Base-by-base conservation (phyloP, 139 green algal species). In the Tetraselmis striata region DNA sequence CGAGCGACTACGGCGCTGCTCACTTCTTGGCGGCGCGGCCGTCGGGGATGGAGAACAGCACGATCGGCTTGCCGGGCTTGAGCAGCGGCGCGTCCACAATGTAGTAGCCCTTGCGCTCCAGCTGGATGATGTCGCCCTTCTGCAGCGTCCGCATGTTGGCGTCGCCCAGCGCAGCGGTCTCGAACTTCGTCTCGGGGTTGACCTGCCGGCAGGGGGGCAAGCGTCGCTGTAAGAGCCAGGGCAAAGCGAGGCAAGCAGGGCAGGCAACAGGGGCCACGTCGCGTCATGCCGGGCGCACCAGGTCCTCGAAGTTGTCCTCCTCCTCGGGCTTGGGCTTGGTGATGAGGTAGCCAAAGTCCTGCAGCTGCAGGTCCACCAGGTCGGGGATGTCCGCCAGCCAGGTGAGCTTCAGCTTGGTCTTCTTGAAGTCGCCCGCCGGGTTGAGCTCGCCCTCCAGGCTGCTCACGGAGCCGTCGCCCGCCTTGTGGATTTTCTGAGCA, bases 61-160 rank as follows among this genome's bases (percentile, higher is more conserved):
- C 85, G 1, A 98, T 91, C 2, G 95, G 92, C 84, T 94, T 84
- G 59, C 83, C 85, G 0, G 80, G 29, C 1, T 80, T 45, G 74
- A 91, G 32, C 58, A 81, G 25, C 2, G 81, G 88, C 59, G 84
- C 78, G 84, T 99, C 97, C 58, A 98, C 92, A 45, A 98, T 97
- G 92, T 88, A 99, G 90, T 98, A 99, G 31, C 97, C 97, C 88
- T 98, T 98, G 77, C 95, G 92, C 88, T 98, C 95, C 76, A 99
- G 90, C 92, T 99, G 97, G 22, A 99, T 83, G 29, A 99, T 84
- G 18, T 98, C 94, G 23, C 97, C 95, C 87, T 98, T 97, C 78
- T 94, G 85, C 83, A 99, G 84, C 23, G 85, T 85, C 29, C 93
- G 88, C 94, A 99, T 97, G 92, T 99, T 99, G 78, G 90, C 79